Percentiles rank a stretch among this genome's conserved stretches.
phyloP scores from a whole-genome alignment of 768 basidiomycete genomes.

The Chlorophyllum brunneum region DNA sequence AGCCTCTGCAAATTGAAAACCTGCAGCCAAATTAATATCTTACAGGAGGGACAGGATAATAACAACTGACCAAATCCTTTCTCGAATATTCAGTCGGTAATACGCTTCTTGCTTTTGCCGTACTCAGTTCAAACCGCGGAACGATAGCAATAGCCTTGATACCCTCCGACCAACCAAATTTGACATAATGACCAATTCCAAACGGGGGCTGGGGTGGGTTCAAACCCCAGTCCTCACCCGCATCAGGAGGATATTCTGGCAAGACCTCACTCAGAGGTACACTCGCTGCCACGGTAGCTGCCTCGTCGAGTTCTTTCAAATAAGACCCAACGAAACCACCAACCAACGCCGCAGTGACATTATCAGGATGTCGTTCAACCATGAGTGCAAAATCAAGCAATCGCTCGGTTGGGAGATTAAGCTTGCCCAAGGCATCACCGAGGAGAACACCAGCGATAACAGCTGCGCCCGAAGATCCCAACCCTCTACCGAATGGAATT shows the following conservation, averaged over 20 bases:
- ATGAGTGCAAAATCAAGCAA: conserved; percentile 95
- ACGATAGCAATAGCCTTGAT: conserved; percentile 95
- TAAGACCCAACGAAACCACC: conserved; percentile 98
- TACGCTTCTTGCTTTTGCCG: conserved; percentile 88
- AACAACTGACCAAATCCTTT: conserved; percentile 78
- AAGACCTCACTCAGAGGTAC: conserved; percentile 95
- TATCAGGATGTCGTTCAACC: conserved; percentile 99
- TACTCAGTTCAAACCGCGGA: conserved; percentile 93
- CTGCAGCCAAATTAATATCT: conserved; percentile 35
- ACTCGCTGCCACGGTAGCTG: conserved; percentile 77
- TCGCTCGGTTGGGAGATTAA: conserved; percentile 64
- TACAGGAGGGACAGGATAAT: neutral
- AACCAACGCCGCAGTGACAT: conserved; percentile 94
- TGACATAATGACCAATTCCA: conserved; percentile 93
- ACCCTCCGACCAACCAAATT: conserved; percentile 78
- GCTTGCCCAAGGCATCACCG: conserved; percentile 75
- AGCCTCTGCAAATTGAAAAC: conserved; percentile 97
- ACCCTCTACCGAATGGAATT: conserved; percentile 96
- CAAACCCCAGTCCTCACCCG: conserved; percentile 87
- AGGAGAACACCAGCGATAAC: conserved; percentile 96
- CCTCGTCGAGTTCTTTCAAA: conserved; percentile 81
- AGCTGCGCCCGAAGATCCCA: conserved; percentile 98
- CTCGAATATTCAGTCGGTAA: conserved; percentile 83
- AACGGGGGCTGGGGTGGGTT: conserved; percentile 83
- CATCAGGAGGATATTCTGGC: conserved; percentile 93